Evolutionary conservation across 306 rosid species (phyloP).

Genomic region (Prunus davidiana): DNA sequence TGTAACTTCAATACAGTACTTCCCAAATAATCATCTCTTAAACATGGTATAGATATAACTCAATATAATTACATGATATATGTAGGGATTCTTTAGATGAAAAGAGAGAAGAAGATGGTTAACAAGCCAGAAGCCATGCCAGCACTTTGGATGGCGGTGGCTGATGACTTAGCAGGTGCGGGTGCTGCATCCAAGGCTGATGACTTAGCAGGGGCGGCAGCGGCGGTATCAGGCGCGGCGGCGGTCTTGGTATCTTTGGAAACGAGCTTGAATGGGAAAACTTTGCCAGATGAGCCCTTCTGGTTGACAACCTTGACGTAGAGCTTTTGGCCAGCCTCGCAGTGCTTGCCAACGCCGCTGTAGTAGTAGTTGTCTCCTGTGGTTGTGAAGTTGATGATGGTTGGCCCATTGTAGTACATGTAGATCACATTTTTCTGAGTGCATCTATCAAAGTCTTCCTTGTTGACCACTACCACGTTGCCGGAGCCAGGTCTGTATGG

Average conservation of each 20-base stretch:
- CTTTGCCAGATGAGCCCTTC: conserved; percentile 27
- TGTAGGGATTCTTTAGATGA: background rate
- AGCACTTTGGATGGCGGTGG: conserved; percentile 10
- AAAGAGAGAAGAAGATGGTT: conserved; percentile 20
- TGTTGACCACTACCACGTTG: conserved; percentile 41
- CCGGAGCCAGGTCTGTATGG: conserved; percentile 39
- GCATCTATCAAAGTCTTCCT: conserved; percentile 43
- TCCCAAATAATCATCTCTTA: background rate
- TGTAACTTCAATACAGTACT: background rate
- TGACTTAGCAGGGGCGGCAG: background rate
- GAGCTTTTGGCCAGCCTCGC: conserved; percentile 73
- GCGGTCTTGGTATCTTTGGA: background rate
- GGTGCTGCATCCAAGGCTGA: background rate
- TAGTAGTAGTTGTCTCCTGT: conserved; percentile 56
- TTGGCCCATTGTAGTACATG: conserved; percentile 48
- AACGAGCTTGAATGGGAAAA: conserved; percentile 18
- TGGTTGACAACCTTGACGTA: conserved; percentile 27
- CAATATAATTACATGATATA: background rate
- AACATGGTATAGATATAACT: background rate
- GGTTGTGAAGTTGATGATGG: conserved; percentile 22
- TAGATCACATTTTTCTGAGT: background rate
- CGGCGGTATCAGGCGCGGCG: background rate
- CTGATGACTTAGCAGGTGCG: background rate
- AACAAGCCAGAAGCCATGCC: conserved; percentile 17
- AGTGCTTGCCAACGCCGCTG: conserved; percentile 61